phyloP scores from a whole-genome alignment of 768 basidiomycete species.

The Tulasnella sp. region DNA sequence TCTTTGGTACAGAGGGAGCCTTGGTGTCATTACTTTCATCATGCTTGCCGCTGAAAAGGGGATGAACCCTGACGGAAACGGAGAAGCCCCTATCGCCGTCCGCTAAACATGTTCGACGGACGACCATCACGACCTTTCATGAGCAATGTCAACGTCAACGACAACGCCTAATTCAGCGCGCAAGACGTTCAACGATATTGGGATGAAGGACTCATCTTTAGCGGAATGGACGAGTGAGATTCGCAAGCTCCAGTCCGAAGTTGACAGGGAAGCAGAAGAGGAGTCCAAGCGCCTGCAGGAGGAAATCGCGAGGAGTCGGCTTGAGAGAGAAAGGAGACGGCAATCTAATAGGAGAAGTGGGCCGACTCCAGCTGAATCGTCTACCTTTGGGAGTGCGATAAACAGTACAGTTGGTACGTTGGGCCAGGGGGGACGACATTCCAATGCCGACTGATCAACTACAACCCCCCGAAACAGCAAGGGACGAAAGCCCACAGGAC shows the following conservation, averaged over 20 bases:
- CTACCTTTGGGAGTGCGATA: background rate
- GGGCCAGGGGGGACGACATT: background rate
- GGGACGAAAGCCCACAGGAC: conserved; percentile 32
- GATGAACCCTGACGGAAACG: background rate
- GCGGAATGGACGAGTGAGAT: conserved; percentile 27
- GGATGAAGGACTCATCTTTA: conserved; percentile 3
- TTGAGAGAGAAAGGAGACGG: conserved; percentile 48
- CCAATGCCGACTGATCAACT: conserved; percentile 27
- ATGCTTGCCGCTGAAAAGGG: background rate
- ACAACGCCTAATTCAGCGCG: background rate
- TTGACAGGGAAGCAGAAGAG: conserved; percentile 27
- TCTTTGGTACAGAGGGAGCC: too few species aligned
- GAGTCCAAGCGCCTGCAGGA: conserved; percentile 37
- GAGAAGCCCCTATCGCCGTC: conserved; percentile 8
- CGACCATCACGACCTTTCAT: conserved; percentile 5
- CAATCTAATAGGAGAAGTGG: conserved; percentile 37
- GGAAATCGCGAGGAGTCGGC: conserved; percentile 50
- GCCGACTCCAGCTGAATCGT: background rate
- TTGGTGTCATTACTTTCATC: too few species aligned
- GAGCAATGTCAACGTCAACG: conserved; percentile 1
- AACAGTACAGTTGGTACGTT: background rate
- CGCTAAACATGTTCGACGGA: background rate
- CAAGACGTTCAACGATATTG: conserved; percentile 14
- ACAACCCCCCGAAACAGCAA: conserved; percentile 15
- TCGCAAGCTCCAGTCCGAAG: conserved; percentile 25